These are phyloP conservation scores for Albizia julibrissin DNA, from an alignment of 306 rosid species.

Conservation along the genomic window DNA sequence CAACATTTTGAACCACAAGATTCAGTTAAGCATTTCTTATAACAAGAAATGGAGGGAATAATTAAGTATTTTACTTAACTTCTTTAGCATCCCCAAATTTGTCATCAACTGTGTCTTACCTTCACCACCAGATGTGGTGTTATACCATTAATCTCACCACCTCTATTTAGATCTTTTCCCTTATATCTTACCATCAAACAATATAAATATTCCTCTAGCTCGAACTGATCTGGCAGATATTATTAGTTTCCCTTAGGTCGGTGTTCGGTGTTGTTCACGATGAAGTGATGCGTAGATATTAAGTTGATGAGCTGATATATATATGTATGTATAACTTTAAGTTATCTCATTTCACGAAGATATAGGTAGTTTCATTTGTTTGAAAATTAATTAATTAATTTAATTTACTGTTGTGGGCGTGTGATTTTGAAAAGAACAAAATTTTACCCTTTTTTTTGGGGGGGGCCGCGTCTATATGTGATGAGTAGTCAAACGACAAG, in stretches of 20 bases:
- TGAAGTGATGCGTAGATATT: background rate
- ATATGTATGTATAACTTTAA: too few relatives aligned
- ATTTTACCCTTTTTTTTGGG: background rate
- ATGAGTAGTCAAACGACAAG: constrained; percentile 36
- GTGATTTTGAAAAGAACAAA: constrained; percentile 36
- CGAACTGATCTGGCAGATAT: constrained; percentile 11
- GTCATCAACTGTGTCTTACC: too few relatives aligned
- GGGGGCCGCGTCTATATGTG: background rate
- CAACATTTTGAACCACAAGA: too few relatives aligned
- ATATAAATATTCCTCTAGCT: constrained; percentile 28
- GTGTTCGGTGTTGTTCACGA: constrained; percentile 23
- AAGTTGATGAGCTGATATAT: background rate
- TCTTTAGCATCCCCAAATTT: too few relatives aligned
- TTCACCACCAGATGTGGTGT: too few relatives aligned
- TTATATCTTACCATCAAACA: background rate
- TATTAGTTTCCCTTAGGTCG: constrained; percentile 29
- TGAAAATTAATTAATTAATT: background rate
- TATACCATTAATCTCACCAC: constrained; percentile 1
- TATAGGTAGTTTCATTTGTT: background rate
- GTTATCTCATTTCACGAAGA: background rate
- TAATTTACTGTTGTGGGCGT: constrained; percentile 30
- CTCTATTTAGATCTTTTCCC: background rate
- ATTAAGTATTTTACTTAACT: too few relatives aligned
- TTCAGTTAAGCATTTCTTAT: too few relatives aligned
- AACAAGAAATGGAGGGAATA: too few relatives aligned